phyloP scores from a whole-genome alignment of 2,329 filamentous ascomycete species.

The Exophiala spinifera region DNA sequence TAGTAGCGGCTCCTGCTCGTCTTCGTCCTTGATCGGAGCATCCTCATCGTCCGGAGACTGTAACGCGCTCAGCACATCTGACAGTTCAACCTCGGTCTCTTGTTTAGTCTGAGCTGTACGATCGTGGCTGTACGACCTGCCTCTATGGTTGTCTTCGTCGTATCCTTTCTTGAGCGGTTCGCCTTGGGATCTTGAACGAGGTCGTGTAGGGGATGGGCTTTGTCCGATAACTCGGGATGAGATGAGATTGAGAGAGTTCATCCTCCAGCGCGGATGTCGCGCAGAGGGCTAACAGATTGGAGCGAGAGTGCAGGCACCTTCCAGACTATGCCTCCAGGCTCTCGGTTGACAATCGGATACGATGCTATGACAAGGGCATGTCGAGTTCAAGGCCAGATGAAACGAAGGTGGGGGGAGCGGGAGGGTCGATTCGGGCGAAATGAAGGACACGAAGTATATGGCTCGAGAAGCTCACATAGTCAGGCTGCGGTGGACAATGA shows the following conservation, averaged over 20 bases:
- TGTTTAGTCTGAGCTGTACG: slow-evolving; percentile 36
- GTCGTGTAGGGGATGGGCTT: slow-evolving; percentile 51
- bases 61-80: slow-evolving; percentile 27
- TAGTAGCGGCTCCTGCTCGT: slow-evolving; percentile 69
- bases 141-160: slow-evolving; percentile 37
- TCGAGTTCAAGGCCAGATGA: background rate
- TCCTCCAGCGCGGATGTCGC: slow-evolving; percentile 38
- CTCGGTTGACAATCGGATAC: slow-evolving; percentile 1
- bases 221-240: slow-evolving; percentile 73
- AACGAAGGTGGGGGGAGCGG: slow-evolving; percentile 7
- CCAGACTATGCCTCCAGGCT: background rate
- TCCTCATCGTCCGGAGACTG: slow-evolving; percentile 31
- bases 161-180: slow-evolving; percentile 38
- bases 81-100: slow-evolving; percentile 31
- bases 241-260: slow-evolving; percentile 97
- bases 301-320: slow-evolving; percentile 2
- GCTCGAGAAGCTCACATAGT: slow-evolving; percentile 15
- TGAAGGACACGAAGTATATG: slow-evolving; percentile 1
- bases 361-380: slow-evolving; percentile 13
- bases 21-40: slow-evolving; percentile 42
- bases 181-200: slow-evolving; percentile 54
- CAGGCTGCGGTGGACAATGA: background rate
- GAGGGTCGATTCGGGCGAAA: background rate
- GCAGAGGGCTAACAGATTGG: background rate
- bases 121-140: slow-evolving; percentile 44